Evolutionary conservation across 1,284 basidiomycete species (phyloP).

Genomic region (Trichosporon asahii): DNA sequence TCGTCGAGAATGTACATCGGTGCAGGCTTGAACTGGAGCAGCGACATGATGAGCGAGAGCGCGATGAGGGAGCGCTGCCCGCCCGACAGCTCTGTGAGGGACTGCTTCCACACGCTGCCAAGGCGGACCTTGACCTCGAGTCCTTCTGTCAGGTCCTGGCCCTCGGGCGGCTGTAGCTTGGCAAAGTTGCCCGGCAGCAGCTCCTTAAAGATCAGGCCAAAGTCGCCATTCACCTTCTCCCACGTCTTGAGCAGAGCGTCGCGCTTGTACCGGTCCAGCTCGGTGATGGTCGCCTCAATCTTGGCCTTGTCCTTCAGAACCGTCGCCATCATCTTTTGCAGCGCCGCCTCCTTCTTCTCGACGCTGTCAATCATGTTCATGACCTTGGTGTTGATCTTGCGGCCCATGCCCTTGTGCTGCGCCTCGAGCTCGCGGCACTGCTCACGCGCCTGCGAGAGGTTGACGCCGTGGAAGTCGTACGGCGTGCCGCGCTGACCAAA

Average conservation of each 20-base stretch:
- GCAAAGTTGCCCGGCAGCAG: conserved; percentile 95
- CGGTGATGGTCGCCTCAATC: conserved; percentile 90
- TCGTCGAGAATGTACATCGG: conserved; percentile 99
- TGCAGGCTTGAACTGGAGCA: conserved; percentile 98
- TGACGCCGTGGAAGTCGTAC: conserved; percentile 77
- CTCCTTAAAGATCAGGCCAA: conserved; percentile 94
- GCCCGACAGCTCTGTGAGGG: conserved; percentile 91
- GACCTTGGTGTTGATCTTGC: conserved; percentile 93
- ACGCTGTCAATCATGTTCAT: conserved; percentile 94
- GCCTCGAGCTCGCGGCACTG: conserved; percentile 74
- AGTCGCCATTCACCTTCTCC: conserved; percentile 92
- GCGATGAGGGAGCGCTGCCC: conserved; percentile 97
- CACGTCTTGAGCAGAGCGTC: conserved; percentile 92
- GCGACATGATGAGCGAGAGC: conserved; percentile 93
- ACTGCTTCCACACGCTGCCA: conserved; percentile 95
- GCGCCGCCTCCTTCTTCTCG: conserved; percentile 84
- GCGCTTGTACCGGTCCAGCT: conserved; percentile 90
- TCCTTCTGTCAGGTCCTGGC: conserved; percentile 87
- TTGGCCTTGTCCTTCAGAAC: conserved; percentile 93
- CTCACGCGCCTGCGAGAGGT: conserved; percentile 64
- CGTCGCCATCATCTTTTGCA: conserved; percentile 84
- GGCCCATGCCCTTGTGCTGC: conserved; percentile 81
- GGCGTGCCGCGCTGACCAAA: conserved; percentile 79
- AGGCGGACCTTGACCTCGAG: conserved; percentile 97
- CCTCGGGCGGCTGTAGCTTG: conserved; percentile 89